These are phyloP conservation scores for Dioscorea cayenensis DNA, from an alignment of 116 monocot species.

Conservation along the genomic window DNA sequence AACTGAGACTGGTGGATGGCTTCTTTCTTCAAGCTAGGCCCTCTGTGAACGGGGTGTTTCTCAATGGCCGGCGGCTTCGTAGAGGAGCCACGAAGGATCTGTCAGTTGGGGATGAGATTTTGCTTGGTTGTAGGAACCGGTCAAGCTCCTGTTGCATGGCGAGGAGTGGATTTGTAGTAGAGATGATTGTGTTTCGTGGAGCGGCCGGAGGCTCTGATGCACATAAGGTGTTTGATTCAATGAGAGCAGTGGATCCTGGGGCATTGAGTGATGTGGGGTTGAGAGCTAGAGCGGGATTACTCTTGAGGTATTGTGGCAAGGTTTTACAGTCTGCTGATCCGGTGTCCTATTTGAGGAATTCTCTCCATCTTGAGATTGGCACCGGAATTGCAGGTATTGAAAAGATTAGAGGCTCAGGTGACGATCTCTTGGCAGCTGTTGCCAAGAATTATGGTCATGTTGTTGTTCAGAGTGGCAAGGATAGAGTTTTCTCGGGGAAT, in stretches of 20 bases:
- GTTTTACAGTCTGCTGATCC: conserved; percentile 48
- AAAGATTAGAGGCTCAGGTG: not conserved
- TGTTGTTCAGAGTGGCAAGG: not conserved
- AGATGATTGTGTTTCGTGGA: conserved; percentile 25
- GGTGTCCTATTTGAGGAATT: conserved; percentile 20
- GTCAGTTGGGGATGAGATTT: conserved; percentile 48
- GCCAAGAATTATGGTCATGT: not conserved
- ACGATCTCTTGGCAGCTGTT: not conserved
- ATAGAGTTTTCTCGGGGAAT: not conserved
- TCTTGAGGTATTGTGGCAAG: conserved; percentile 32
- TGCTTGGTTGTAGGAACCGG: conserved; percentile 20
- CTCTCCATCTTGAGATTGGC: conserved; percentile 6
- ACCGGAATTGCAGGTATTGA: not conserved
- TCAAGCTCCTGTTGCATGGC: not conserved
- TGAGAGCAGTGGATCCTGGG: not conserved
- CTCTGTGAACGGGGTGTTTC: conserved; percentile 57
- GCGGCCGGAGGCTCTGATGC: not conserved
- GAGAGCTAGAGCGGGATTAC: conserved; percentile 18
- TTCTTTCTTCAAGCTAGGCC: conserved; percentile 9
- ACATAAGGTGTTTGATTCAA: not conserved
- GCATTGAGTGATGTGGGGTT: not conserved
- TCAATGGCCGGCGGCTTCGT: conserved; percentile 44
- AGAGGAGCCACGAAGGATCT: conserved; percentile 29
- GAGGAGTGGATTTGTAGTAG: conserved; percentile 54
- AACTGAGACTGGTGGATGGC: conserved; percentile 45